phyloP scores from a whole-genome alignment of 352 stramenopile species.

The Phytophthora constricta region DNA sequence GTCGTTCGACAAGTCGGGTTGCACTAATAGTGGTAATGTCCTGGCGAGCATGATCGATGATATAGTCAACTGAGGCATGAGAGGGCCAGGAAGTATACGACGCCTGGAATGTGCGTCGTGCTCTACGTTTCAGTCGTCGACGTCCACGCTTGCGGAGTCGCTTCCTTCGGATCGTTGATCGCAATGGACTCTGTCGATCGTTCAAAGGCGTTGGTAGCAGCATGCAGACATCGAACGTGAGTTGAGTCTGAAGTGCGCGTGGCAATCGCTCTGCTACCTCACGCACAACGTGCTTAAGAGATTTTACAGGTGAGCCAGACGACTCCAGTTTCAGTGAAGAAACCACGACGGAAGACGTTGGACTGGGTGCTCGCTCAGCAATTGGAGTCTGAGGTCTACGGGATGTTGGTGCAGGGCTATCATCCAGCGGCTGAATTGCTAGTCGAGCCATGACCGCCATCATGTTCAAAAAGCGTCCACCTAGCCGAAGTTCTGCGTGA shows the following conservation, averaged over 20 bases:
- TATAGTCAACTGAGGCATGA: constrained; percentile 53
- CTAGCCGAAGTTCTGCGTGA: constrained; percentile 45
- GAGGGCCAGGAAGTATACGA: constrained; percentile 34
- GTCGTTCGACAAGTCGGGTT: constrained; percentile 46
- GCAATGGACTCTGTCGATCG: constrained; percentile 52
- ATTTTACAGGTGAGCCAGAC: constrained; percentile 7
- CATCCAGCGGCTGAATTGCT: constrained; percentile 27
- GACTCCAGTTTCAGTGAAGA: neutral
- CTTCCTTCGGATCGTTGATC: constrained; percentile 57
- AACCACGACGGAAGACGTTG: neutral
- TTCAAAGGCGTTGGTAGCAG: constrained; percentile 59
- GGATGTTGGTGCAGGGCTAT: constrained; percentile 2
- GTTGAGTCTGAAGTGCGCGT: constrained; percentile 42
- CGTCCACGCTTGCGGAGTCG: constrained; percentile 38
- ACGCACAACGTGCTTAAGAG: constrained; percentile 30
- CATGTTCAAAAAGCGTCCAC: constrained; percentile 63
- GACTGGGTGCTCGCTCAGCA: neutral
- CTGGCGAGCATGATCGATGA: constrained; percentile 37
- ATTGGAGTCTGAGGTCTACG: constrained; percentile 13
- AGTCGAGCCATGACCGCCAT: constrained; percentile 63
- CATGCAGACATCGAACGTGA: constrained; percentile 78
- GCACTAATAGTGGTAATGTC: constrained; percentile 26
- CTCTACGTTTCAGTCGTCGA: constrained; percentile 38
- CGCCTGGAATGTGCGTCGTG: constrained; percentile 43
- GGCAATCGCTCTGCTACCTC: constrained; percentile 41